phyloP scores from a whole-genome alignment of 768 basidiomycete species.

The Xerocomellus chrysenteron region DNA sequence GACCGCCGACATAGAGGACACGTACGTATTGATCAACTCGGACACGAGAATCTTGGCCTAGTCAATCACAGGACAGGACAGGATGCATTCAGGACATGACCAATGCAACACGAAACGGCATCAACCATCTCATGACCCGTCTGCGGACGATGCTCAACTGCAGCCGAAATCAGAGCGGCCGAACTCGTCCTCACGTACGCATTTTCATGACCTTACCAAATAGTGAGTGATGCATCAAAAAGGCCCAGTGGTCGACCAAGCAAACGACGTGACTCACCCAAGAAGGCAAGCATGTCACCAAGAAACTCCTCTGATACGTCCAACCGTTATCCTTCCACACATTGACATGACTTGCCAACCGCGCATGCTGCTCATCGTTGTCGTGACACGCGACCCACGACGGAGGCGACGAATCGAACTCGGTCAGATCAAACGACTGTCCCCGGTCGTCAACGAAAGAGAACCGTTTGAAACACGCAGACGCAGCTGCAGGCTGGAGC shows the following conservation, averaged over 20 bases:
- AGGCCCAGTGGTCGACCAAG: neutral
- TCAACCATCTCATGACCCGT: conserved; percentile 45
- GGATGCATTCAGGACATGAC: no score
- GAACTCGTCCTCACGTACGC: conserved; percentile 74
- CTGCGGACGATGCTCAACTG: conserved; percentile 70
- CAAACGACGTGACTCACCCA: conserved; percentile 48
- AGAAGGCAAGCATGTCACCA: conserved; percentile 54
- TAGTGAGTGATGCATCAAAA: neutral
- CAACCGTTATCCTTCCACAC: conserved; percentile 44
- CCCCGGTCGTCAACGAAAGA: no score
- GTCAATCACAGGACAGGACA: neutral
- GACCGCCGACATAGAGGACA: conserved; percentile 5
- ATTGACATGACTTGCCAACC: conserved; percentile 34
- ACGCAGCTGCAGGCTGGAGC: conserved; percentile 7
- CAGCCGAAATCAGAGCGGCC: conserved; percentile 74
- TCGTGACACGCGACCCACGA: no score
- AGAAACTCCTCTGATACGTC: conserved; percentile 73
- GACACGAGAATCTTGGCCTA: conserved; percentile 85
- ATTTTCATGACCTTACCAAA: conserved; percentile 65
- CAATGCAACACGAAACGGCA: conserved; percentile 13
- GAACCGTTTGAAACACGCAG: no score
- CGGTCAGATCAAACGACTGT: no score
- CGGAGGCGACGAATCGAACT: no score
- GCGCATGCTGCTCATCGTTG: conserved; percentile 40
- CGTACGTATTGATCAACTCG: conserved; percentile 89